Conservation (phyloP, 2,329 filamentous ascomycete genomes). For the Fusarium sp. region DNA sequence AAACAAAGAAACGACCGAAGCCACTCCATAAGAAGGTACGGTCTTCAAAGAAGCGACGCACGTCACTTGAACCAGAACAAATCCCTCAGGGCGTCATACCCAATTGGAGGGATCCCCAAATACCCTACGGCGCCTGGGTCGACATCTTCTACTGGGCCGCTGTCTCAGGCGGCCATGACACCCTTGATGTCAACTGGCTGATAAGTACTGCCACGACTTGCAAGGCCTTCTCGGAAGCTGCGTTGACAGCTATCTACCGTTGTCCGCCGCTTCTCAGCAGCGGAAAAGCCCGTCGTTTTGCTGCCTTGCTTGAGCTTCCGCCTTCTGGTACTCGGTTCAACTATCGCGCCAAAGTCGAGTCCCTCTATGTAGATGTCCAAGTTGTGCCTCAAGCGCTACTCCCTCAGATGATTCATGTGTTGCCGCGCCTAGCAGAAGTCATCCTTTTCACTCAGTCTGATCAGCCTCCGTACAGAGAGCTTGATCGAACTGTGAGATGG, state of each 20-base stretch:
- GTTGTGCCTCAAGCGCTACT: constrained; percentile 56
- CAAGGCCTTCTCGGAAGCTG: constrained; percentile 72
- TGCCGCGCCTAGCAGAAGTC: constrained; percentile 72
- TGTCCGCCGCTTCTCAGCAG: constrained; percentile 67
- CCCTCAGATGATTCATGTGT: constrained; percentile 65
- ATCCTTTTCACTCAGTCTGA: constrained; percentile 76
- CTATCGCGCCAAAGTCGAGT: constrained; percentile 74
- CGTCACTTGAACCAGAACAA: constrained; percentile 11
- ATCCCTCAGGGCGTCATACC: constrained; percentile 51
- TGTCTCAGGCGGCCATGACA: constrained; percentile 52
- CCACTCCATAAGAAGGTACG: constrained; percentile 9
- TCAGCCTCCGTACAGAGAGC: constrained; percentile 68
- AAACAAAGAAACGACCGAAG: constrained; percentile 32
- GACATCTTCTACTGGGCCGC: constrained; percentile 75
- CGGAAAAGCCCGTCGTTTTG: constrained; percentile 55
- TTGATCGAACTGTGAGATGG: constrained; percentile 69
- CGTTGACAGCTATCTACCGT: constrained; percentile 74
- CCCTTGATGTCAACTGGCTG: constrained; percentile 67
- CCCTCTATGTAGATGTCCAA: constrained; percentile 74
- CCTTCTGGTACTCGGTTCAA: constrained; percentile 61
- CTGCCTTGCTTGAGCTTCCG: constrained; percentile 62
- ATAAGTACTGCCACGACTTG: constrained; percentile 68
- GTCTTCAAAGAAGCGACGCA: constrained; percentile 36
- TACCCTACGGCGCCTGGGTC: constrained; percentile 73
- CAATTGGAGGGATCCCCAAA: constrained; percentile 60